Base-by-base conservation (phyloP, 164 flowering plant species). In the Echeveria elegans region DNA sequence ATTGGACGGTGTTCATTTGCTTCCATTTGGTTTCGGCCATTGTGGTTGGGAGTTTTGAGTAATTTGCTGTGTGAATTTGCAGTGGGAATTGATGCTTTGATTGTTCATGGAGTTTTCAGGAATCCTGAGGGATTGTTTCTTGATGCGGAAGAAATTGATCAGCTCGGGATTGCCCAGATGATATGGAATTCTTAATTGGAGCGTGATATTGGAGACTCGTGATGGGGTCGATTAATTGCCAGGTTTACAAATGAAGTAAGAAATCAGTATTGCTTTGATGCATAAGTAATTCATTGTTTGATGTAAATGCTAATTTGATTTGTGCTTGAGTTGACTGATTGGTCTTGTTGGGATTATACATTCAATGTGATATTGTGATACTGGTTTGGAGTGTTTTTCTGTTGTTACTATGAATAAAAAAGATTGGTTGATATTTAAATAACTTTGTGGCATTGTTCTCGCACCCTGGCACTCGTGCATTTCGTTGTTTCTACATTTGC, bases 121-220 rank as follows among this genome's bases (percentile, higher is more conserved):
- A 75, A 72, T 64, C 73, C 78, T 0, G 73, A 77, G 15, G 77
- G 80, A 24, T 34, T 78, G 58, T 79, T 74, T 62, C 11, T 80
- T 41, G 77, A 80, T 59, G 80, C 73, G 50, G 64, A 40, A 21
- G 80, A 77, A 24, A 78, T 68, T 79, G 68, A 77, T 77, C 28
- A 56, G 69, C 32, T 18, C 72, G 6, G 45, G 37, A n/a, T 56
- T 56, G 61, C 32, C 32, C 15, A 40, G 38, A 63, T 21, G 43
- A 63, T 1, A 47, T 21, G 15, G 28, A 63, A 63, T 63, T 36
- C 9, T 24, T 10, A 21, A 15, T 5, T 37, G 65, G 23, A 62
- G 19, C 4, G 34, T n/a, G 23, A 40, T 32, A 16, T 19, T 6
- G 5, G 29, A 32, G n/a, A n/a, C n/a, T n/a, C n/a, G 12, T 56